Percentiles rank a stretch among this genome's conserved stretches.
Conservation (phyloP, 306 rosid species). For the Albizia julibrissin region DNA sequence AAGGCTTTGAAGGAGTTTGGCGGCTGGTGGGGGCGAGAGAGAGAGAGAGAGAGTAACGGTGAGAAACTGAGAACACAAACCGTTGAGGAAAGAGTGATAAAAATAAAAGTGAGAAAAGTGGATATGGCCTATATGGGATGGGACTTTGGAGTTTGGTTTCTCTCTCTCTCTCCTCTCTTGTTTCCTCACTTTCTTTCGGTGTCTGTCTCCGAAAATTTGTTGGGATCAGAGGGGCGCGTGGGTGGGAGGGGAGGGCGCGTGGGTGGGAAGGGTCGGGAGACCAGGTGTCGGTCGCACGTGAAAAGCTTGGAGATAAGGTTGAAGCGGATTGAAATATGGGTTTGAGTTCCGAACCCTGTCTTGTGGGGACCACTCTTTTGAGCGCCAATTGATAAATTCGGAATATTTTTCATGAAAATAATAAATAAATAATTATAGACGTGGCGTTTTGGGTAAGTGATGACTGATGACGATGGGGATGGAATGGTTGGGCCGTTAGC, state of each 20-base stretch:
- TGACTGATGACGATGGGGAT: too few relatives aligned
- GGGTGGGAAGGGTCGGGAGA: neutral
- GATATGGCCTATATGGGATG: neutral
- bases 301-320: conserved; percentile 24
- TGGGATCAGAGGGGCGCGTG: neutral
- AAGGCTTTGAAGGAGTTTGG: neutral
- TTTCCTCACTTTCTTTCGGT: neutral
- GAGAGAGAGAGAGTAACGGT: neutral
- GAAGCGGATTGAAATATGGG: conserved; percentile 8
- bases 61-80: neutral
- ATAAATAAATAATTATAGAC: too few relatives aligned
- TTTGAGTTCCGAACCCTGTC: conserved; percentile 22
- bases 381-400: neutral
- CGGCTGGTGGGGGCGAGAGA: too few relatives aligned
- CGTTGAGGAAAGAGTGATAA: neutral
- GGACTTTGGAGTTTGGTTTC: neutral
- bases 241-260: neutral
- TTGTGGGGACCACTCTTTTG: neutral
- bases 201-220: neutral
- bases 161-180: neutral
- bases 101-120: neutral
- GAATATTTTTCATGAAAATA: neutral
- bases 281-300: conserved; percentile 1
- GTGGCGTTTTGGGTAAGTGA: neutral
- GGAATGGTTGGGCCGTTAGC: too few relatives aligned